Conservation (phyloP, 345 rosid genomes). For the Eucalyptus fibrosa region DNA sequence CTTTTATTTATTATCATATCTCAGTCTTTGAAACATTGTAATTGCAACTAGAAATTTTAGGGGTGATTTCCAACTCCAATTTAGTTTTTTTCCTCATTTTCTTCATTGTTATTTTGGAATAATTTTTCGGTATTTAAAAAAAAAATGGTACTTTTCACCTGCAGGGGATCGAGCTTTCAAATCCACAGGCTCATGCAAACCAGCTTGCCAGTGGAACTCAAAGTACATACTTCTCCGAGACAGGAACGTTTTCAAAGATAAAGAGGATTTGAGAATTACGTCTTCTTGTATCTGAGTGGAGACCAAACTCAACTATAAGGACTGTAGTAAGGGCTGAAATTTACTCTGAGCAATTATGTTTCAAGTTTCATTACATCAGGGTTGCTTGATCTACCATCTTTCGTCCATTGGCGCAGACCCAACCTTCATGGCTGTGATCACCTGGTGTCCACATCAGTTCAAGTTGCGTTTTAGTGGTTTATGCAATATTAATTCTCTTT, state of each 20-base stretch:
- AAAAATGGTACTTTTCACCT: neutral
- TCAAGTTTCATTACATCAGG: neutral
- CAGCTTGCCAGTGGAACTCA: constrained; percentile 83
- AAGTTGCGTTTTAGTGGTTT: neutral
- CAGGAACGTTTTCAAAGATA: constrained; percentile 83
- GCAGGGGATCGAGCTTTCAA: constrained; percentile 85
- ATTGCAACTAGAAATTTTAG: neutral
- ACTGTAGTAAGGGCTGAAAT: neutral
- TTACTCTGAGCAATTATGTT: neutral
- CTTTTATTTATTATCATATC: neutral
- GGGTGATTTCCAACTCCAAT: neutral
- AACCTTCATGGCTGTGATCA: neutral
- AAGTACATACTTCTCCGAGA: constrained; percentile 93
- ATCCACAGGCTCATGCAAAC: constrained; percentile 77
- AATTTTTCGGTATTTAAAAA: neutral
- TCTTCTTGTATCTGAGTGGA: neutral
- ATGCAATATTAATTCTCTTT: neutral
- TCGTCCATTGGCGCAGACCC: neutral
- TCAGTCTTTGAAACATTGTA: neutral
- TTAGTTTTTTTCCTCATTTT: neutral
- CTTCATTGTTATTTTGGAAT: neutral
- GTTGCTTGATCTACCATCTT: neutral
- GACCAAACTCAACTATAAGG: neutral
- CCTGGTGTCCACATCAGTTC: neutral
- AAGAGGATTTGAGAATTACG: constrained; percentile 35